Base-by-base conservation (phyloP, 179 eudicot genomes). In the Silene vulgaris region DNA sequence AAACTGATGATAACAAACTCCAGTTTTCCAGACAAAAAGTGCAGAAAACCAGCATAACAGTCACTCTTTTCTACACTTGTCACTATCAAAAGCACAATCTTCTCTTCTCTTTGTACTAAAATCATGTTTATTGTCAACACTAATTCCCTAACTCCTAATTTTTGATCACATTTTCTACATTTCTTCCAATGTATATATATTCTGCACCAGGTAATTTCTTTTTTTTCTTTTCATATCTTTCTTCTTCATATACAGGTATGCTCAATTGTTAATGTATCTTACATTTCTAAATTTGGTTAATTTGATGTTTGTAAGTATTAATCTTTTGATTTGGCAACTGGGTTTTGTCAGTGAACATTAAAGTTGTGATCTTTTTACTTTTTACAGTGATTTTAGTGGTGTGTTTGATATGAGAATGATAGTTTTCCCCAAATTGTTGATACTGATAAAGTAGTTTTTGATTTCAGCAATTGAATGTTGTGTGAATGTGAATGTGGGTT, bases 41-140 rank as follows among this genome's bases (percentile, higher is more conserved):
- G 19, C 30, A 43, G 52, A 71, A 16, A 70, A 71, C 8, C 21
- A 37, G 75, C 62, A 52, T 64, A 77, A 77, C 60, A 64, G 65
- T 77, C 70, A 17, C 56, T n/a, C 43, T 11, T 40, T 54, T 69
- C 3, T 11, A 28, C 5, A 40, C 48, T 40, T 12, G 62, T 32
- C 32, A 30, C 17, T 8, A 48, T 16, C 56, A 19, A 19, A 69
- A 13, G 5, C 43, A 29, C 2, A 32, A 43, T 9, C 7, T 40
- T 40, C 48, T 0, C 54, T 43, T 74, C 50, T 61, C n/a, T 23
- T 21, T 62, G 66, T 11, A 40, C 12, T 40, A 2, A 23, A 30
- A 29, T 23, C 45, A 30, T 32, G 43, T 43, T 69, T 40, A n/a
- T 28, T 32, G 69, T 73, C 70, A 69, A 32, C 37, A 4, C 37